phyloP scores from a whole-genome alignment of 1,284 basidiomycete species.

The Heliocybe sulcata region DNA sequence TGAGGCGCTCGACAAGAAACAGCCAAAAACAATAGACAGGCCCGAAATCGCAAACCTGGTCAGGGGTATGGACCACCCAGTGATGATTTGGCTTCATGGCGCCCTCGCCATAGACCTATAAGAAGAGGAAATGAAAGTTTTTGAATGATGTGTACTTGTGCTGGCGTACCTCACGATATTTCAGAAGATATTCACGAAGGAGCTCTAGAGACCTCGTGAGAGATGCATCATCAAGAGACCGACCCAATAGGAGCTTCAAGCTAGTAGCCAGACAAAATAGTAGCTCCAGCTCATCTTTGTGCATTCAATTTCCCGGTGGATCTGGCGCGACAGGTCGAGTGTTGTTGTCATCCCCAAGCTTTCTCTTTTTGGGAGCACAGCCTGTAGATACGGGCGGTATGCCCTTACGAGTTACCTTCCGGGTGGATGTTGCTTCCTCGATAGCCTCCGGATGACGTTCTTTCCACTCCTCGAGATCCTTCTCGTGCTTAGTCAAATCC shows the following conservation, averaged over 20 bases:
- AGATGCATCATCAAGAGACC: constrained; percentile 1
- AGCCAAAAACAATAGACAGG: constrained; percentile 20
- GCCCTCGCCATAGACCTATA: constrained; percentile 12
- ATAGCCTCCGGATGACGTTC: too few relatives aligned
- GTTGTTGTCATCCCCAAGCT: neutral
- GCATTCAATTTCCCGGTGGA: constrained; percentile 6
- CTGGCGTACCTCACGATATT: too few relatives aligned
- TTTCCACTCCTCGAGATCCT: too few relatives aligned
- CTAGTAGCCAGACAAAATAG: constrained; percentile 9
- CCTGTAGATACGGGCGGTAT: too few relatives aligned
- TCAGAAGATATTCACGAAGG: too few relatives aligned
- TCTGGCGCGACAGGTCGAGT: neutral
- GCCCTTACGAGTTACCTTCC: too few relatives aligned
- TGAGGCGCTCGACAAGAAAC: constrained; percentile 18
- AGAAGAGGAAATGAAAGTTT: too few relatives aligned
- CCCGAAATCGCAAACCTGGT: constrained; percentile 13
- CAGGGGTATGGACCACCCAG: constrained; percentile 11
- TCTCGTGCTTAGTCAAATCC: too few relatives aligned
- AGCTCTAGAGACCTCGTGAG: too few relatives aligned
- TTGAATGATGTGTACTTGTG: too few relatives aligned
- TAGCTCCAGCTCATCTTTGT: constrained; percentile 3
- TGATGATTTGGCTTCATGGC: constrained; percentile 14
- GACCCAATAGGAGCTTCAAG: constrained; percentile 10
- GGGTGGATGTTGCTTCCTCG: too few relatives aligned
- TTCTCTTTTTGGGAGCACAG: constrained; percentile 3